Conservation (phyloP, 1,284 basidiomycete species). For the Jaminaea rosea region DNA sequence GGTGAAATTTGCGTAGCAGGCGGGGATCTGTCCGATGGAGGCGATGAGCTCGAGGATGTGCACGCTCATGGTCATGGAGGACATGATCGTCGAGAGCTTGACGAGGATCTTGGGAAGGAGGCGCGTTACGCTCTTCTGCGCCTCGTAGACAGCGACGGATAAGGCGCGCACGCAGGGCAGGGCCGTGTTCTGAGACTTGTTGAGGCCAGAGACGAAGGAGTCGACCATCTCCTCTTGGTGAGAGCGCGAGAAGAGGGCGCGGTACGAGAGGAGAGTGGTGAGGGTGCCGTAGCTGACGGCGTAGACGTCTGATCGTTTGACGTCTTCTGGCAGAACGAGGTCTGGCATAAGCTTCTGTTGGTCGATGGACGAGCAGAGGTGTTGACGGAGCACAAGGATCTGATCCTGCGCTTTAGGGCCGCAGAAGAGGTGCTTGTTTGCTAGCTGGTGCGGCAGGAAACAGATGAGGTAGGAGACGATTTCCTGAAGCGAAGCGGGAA, state of each 20-base stretch:
- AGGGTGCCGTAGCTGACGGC: conserved; percentile 80
- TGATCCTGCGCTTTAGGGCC: conserved; percentile 67
- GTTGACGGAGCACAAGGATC: conserved; percentile 59
- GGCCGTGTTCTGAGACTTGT: conserved; percentile 66
- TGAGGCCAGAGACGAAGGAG: conserved; percentile 70
- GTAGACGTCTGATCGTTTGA: conserved; percentile 63
- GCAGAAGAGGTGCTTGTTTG: conserved; percentile 94
- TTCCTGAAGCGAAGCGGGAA: too few species aligned
- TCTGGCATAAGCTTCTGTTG: conserved; percentile 57
- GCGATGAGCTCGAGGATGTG: conserved; percentile 90
- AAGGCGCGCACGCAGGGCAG: conserved; percentile 87
- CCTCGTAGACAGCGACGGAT: conserved; percentile 77
- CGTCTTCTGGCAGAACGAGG: conserved; percentile 55
- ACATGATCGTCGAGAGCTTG: conserved; percentile 87
- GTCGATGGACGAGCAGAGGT: conserved; percentile 62
- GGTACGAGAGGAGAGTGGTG: conserved; percentile 80
- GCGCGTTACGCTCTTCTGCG: conserved; percentile 73
- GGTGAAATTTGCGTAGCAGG: conserved; percentile 82
- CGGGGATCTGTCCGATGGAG: conserved; percentile 70
- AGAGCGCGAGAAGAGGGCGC: conserved; percentile 61
- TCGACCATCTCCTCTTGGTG: conserved; percentile 68
- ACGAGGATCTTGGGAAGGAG: conserved; percentile 68
- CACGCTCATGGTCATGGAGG: conserved; percentile 81
- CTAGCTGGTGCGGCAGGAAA: conserved; percentile 79
- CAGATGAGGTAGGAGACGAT: conserved; percentile 83